Evolutionary conservation across 2,329 filamentous ascomycete genomes (phyloP), one percentile per base, ranked within the genome.

Genomic region (Akanthomyces lecanii): DNA sequence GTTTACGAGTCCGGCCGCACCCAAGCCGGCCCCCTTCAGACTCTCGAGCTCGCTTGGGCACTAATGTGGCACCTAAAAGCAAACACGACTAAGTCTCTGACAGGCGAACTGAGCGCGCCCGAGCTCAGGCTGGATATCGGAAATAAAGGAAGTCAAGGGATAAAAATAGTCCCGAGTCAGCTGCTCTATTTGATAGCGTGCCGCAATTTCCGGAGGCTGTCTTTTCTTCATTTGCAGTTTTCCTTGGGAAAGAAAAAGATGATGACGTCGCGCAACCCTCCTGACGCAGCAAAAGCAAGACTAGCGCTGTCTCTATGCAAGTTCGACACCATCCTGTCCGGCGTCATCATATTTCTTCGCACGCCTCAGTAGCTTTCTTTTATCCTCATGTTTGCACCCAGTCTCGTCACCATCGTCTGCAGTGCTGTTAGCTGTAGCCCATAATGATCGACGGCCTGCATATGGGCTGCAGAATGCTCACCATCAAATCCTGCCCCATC

Each of bases 401-500:
- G 44, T 58, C 8, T 40, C 51, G 30, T 40, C 21, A 14, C 12
- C n/a, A 1, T 50, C 36, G 16, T 1, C 60, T 55, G n/a, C 21
- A 30, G 6, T 8, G 21, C 23, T n/a, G 14, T 58, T 38, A 58
- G 55, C 30, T 12, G n/a, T 6, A 4, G 55, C 30, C 21, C 14
- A 38, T 16, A 40, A 38, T 28, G 7, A 38, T n/a, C 0, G 1
- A 23, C 54, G 21, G 10, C 5, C 6, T 11, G 59, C 18, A 14
- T 12, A 7, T 10, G 10, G 11, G 51, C 18, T 16, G 18, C 23
- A 55, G 40, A n/a, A 33, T 5, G 50, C 64, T 57, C 28, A 66
- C 66, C 61, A 3, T 61, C 54, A 10, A 47, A 23, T 44, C 16
- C 36, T 12, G 21, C n/a, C 8, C 44, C 60, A 25, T 62, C n/a